Evolutionary conservation across 2,329 filamentous ascomycete genomes (phyloP), one percentile per base, ranked within the genome.

Genomic region (Hypoxylon sp.): DNA sequence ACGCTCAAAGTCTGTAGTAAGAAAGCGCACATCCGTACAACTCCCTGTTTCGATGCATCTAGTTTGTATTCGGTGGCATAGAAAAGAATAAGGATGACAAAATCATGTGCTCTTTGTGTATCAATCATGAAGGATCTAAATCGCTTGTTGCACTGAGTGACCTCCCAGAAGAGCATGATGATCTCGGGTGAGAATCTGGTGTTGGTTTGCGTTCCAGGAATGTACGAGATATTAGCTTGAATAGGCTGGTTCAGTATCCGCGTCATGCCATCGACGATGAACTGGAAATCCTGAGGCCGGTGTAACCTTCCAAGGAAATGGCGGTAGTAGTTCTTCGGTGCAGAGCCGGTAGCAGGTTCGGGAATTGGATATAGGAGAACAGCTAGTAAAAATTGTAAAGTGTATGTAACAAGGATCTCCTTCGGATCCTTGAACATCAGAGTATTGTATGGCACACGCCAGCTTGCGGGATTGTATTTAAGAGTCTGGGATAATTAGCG

Each of bases 81-180:
- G 73, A 95, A 99, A 3, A 97, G 75, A 29, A 95, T 86, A 13
- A 97, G 77, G 8, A 97, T 84, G 41, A 97, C 81, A 71, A 97
- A 97, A 69, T 99, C 94, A 65, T 97, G 90, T 0, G 90, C 90
- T 44, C 93, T 81, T 67, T 94, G 91, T 0, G 94, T 97, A 63
- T 99, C 94, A 57, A 97, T 93, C 65, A 99, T 94, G 71, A 97
- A 99, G 1, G 91, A 91, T 21, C 94, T 83, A 74, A 99, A 99
- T 51, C 93, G 83, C 73, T 96, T 97, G 74, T 99, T 99, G 79
- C 93, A 97, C 71, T 99, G 94, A 3, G 94, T 84, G 26, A 91
- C 85, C 75, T 99, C 94, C 94, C 94, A 99, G 68, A 97, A 97
- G 2, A 99, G 79, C 82, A 97, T 94, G 46, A 97, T 86, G 76